Base-by-base conservation (phyloP, 139 green algal genomes). In the Coccomyxa sp. region DNA sequence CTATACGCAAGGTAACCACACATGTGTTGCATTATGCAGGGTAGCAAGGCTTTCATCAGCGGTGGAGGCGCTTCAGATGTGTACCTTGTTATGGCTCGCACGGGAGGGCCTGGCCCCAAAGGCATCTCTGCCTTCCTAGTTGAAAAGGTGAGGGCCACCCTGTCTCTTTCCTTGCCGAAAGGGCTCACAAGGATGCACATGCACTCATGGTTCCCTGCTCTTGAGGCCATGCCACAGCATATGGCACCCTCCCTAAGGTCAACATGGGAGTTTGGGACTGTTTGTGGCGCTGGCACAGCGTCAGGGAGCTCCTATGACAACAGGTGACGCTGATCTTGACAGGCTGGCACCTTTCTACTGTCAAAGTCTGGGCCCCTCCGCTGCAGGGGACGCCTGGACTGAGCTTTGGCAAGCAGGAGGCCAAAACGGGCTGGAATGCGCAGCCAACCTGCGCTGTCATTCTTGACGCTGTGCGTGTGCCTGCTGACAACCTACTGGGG, bases 361-460 rank as follows among this genome's bases (percentile, higher is more conserved):
- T 29, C 14, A 58, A 58, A 29, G 16, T 58, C 44, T 29, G 14
- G 12, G 12, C 10, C 8, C 18, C 34, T 50, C 16, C 18, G 33
- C 33, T 12, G 35, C 73, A 91, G 88, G 89, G 74, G 69, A 82
- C 68, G 29, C 16, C 82, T 39, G 92, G 92, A 5, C 68, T 97
- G 73, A 90, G 78, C 18, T 94, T 97, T 88, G 92, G 92, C 33
- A 89, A 90, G 64, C 74, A 78, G 34, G 92, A 97, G 83, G 58
- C 83, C 12, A 97, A 97, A 78, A 80, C 95, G 81, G 92, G 92
- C 6, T 97, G 92, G 92, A 93, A 91, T 54, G 88, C 86, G 14
- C 92, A 97, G 81, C 92, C 92, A 14, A 97, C 92, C 6, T 74
- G 69, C 41, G 71, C 84, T 0, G 89, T 95, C 14, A 81, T 79